phyloP scores from a whole-genome alignment of 2,329 filamentous ascomycete species.

The Colletotrichum trifolii region DNA sequence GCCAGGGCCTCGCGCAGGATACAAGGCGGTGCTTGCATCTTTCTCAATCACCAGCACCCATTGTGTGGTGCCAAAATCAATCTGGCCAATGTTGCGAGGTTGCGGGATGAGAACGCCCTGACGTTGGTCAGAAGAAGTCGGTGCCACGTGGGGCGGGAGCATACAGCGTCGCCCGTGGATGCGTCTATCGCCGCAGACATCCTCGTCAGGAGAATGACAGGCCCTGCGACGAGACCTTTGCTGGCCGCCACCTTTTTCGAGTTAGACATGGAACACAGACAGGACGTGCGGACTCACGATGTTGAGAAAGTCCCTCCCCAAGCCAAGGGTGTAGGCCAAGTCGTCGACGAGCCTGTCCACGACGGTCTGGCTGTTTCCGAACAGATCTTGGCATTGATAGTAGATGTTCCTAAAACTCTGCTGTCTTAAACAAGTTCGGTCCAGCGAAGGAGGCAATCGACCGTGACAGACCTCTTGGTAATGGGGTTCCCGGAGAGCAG shows the following conservation, averaged over 20 bases:
- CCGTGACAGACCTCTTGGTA: slow-evolving; percentile 68
- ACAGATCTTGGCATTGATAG: slow-evolving; percentile 80
- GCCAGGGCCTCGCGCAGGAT: too few relatives aligned
- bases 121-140: not conserved
- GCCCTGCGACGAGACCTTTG: slow-evolving; percentile 77
- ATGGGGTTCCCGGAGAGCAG: slow-evolving; percentile 64
- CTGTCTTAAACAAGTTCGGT: not conserved
- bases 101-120: slow-evolving; percentile 73
- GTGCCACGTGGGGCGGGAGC: slow-evolving; percentile 20
- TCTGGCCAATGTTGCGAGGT: slow-evolving; percentile 56
- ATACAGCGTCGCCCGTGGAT: slow-evolving; percentile 44
- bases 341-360: slow-evolving; percentile 82
- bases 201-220: slow-evolving; percentile 53
- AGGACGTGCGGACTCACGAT: slow-evolving; percentile 63
- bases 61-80: slow-evolving; percentile 60
- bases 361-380: slow-evolving; percentile 69
- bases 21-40: slow-evolving; percentile 62
- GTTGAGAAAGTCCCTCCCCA: slow-evolving; percentile 74
- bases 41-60: slow-evolving; percentile 85
- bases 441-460: not conserved
- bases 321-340: slow-evolving; percentile 74
- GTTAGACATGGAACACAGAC: not conserved
- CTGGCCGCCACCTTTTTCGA: slow-evolving; percentile 72
- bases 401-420: slow-evolving; percentile 74
- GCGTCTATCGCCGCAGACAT: slow-evolving; percentile 41